Percentiles rank a stretch among this genome's conserved stretches.
phyloP scores from a whole-genome alignment of 805 yeast genomes.

The Candida pini region DNA sequence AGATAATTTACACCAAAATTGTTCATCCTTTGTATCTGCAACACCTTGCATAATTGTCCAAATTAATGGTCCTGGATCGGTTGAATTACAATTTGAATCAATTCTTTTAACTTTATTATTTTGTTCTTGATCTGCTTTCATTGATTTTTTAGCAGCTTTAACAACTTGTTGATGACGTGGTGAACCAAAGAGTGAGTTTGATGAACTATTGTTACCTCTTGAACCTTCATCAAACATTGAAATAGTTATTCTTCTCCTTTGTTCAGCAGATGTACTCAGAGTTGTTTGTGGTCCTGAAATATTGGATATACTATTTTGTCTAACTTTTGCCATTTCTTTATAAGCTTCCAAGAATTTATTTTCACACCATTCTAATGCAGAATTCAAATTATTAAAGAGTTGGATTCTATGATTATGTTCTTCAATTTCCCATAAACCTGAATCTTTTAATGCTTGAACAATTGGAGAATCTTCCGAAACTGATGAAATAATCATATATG shows the following conservation, averaged over 20 bases:
- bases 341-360: conserved; percentile 73
- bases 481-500: conserved; percentile 74
- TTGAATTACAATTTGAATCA: background rate
- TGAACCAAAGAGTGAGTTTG: conserved; percentile 33
- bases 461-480: conserved; percentile 63
- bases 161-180: conserved; percentile 49
- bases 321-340: conserved; percentile 26
- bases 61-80: conserved; percentile 53
- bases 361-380: conserved; percentile 96
- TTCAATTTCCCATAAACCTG: conserved; percentile 66
- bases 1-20: conserved; percentile 61
- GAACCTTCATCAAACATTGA: conserved; percentile 11
- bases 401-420: conserved; percentile 42
- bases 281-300: background rate
- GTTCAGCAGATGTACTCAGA: conserved; percentile 1
- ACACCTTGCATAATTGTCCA: conserved; percentile 61
- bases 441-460: conserved; percentile 69
- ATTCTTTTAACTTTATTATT: conserved; percentile 10
- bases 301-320: conserved; percentile 1
- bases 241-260: conserved; percentile 14
- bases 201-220: conserved; percentile 1
- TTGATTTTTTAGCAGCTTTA: conserved; percentile 44
- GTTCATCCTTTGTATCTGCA: conserved; percentile 38
- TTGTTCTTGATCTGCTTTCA: conserved; percentile 32
- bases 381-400: conserved; percentile 73